Percentiles rank a stretch among this genome's conserved stretches.
Conservation (phyloP, 306 rosid species). For the Rosa multiflora region DNA sequence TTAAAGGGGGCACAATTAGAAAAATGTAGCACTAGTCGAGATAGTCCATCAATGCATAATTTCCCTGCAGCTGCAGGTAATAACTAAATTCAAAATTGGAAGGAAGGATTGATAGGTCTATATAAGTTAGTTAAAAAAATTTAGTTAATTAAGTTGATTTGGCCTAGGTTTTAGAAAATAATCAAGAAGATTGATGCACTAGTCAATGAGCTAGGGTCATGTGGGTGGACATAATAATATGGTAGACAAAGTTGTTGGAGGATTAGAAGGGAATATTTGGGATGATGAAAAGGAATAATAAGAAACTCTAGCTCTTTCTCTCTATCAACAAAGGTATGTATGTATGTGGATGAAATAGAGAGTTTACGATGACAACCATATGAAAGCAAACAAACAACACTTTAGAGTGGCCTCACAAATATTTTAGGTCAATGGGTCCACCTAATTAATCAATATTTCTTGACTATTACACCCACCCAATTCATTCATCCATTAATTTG, state of each 20-base stretch:
- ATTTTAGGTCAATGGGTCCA: slow-evolving; percentile 76
- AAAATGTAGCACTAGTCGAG: background rate
- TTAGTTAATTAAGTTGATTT: slow-evolving; percentile 14
- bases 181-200: slow-evolving; percentile 2
- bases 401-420: slow-evolving; percentile 38
- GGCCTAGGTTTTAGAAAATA: slow-evolving; percentile 32
- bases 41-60: background rate
- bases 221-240: slow-evolving; percentile 37
- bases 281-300: slow-evolving; percentile 58
- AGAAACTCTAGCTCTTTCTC: slow-evolving; percentile 14
- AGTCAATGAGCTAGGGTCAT: slow-evolving; percentile 28
- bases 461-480: slow-evolving; percentile 52
- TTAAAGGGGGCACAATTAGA: slow-evolving; percentile 4
- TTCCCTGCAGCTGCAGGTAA: slow-evolving; percentile 5
- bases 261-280: slow-evolving; percentile 68
- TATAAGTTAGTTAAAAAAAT: background rate
- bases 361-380: slow-evolving; percentile 46
- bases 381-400: slow-evolving; percentile 72
- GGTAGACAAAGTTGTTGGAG: slow-evolving; percentile 39
- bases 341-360: slow-evolving; percentile 30
- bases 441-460: slow-evolving; percentile 41
- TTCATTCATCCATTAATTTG: slow-evolving; percentile 26
- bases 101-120: background rate
- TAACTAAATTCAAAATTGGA: background rate
- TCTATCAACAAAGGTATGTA: slow-evolving; percentile 23